Percentiles rank a stretch among this genome's conserved stretches.
Evolutionary conservation across 2,329 filamentous ascomycete genomes (phyloP).

Genomic region (Penicillium sp.): DNA sequence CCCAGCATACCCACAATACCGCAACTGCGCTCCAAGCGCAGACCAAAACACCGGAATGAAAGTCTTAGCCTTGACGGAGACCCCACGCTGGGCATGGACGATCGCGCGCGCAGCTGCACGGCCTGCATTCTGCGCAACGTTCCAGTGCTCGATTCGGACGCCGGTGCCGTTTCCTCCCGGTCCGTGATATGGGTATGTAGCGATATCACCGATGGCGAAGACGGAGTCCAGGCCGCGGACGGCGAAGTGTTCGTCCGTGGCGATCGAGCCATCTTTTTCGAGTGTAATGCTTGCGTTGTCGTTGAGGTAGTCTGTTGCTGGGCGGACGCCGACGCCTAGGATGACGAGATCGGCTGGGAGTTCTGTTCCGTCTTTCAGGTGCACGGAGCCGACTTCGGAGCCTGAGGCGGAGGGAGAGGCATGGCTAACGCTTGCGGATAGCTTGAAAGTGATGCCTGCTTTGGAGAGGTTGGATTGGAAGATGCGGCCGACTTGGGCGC

Average conservation of each 20-base stretch:
- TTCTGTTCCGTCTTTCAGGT: slow-evolving; percentile 81
- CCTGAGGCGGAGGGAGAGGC: slow-evolving; percentile 64
- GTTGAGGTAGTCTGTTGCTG: slow-evolving; percentile 79
- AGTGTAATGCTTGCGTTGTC: slow-evolving; percentile 70
- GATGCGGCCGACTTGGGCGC: slow-evolving; percentile 75
- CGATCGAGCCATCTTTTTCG: slow-evolving; percentile 81
- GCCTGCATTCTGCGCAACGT: slow-evolving; percentile 92
- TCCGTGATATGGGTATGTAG: slow-evolving; percentile 90
- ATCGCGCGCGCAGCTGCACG: slow-evolving; percentile 79
- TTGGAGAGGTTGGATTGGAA: slow-evolving; percentile 79
- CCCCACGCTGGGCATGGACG: slow-evolving; percentile 54
- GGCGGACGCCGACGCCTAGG: slow-evolving; percentile 84
- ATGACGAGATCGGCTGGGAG: slow-evolving; percentile 89
- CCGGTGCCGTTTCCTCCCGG: slow-evolving; percentile 72
- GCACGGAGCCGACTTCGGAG: slow-evolving; percentile 73
- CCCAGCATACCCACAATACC: slow-evolving; percentile 84
- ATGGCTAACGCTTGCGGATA: slow-evolving; percentile 79
- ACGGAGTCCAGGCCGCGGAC: slow-evolving; percentile 74
- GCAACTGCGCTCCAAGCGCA: slow-evolving; percentile 81
- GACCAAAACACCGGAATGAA: slow-evolving; percentile 99
- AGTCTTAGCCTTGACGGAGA: slow-evolving; percentile 58
- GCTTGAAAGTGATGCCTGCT: slow-evolving; percentile 84
- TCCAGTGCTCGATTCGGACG: slow-evolving; percentile 95
- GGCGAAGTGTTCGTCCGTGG: slow-evolving; percentile 76
- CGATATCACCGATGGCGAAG: slow-evolving; percentile 93